A percentile compares a stretch with the other conserved stretches of the same genome.
phyloP scores from a whole-genome alignment of 805 yeast species.

The Teunomyces kruisii region DNA sequence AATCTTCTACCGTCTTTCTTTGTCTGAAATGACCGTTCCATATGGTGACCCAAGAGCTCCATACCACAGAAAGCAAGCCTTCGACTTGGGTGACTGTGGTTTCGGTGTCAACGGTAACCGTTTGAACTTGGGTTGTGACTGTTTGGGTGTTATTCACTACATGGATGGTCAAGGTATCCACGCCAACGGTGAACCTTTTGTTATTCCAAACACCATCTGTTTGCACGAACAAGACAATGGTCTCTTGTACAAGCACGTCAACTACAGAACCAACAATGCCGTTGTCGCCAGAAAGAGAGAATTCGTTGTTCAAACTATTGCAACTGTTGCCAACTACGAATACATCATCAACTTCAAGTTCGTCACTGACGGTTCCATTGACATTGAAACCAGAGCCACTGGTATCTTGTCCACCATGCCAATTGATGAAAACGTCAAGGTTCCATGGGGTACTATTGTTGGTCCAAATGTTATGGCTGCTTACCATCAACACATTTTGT shows the following conservation, averaged over 20 bases:
- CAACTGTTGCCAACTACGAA: conserved; percentile 84
- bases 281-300: conserved; percentile 77
- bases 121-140: conserved; percentile 74
- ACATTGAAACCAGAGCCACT: conserved; percentile 79
- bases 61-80: conserved; percentile 82
- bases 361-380: conserved; percentile 76
- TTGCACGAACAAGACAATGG: conserved; percentile 82
- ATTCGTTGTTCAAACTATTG: conserved; percentile 75
- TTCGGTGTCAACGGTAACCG: conserved; percentile 73
- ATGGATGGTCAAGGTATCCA: conserved; percentile 59
- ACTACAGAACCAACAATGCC: conserved; percentile 71
- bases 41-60: conserved; percentile 86
- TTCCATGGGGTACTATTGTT: conserved; percentile 73
- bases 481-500: conserved; percentile 78
- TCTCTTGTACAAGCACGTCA: conserved; percentile 73
- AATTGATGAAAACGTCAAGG: conserved; percentile 63
- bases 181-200: conserved; percentile 59
- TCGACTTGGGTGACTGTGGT: conserved; percentile 84
- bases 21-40: conserved; percentile 86
- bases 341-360: conserved; percentile 70
- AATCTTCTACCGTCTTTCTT: conserved; percentile 66
- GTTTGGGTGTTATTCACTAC: conserved; percentile 77
- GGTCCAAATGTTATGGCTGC: conserved; percentile 84
- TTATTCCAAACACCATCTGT: conserved; percentile 70
- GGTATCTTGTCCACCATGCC: conserved; percentile 87